Percentiles rank a stretch among this genome's conserved stretches.
Conservation (phyloP, 1,284 basidiomycete genomes). For the Filobasidium uniguttulatum region DNA sequence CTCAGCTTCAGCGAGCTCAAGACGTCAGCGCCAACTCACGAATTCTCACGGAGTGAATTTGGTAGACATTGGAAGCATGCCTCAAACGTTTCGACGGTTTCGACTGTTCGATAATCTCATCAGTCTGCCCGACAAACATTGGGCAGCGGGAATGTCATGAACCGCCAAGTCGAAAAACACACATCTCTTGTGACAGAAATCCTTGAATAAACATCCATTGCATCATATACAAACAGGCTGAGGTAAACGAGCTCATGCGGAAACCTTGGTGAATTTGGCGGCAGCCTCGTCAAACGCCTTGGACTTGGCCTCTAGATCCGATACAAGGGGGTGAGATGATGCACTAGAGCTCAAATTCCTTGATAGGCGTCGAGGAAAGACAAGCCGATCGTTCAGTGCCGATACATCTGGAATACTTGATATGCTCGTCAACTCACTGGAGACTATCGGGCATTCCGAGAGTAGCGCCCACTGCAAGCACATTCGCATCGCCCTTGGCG, state of each 20-base stretch:
- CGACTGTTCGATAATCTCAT: no score
- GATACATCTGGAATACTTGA: not conserved
- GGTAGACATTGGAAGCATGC: no score
- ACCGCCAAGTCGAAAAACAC: no score
- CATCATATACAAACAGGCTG: not conserved
- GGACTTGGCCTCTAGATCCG: slow-evolving; percentile 28
- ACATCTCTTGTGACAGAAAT: no score
- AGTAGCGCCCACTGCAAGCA: slow-evolving; percentile 56
- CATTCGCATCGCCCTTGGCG: slow-evolving; percentile 47
- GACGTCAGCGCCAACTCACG: no score
- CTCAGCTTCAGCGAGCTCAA: no score
- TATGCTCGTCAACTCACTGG: slow-evolving; percentile 43
- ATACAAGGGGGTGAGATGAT: slow-evolving; percentile 28
- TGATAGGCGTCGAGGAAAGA: not conserved
- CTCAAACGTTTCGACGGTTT: no score
- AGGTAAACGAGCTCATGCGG: slow-evolving; percentile 19
- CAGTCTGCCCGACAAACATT: no score
- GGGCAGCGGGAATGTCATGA: no score
- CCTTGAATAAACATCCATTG: no score
- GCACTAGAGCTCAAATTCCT: slow-evolving; percentile 25
- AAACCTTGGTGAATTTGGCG: slow-evolving; percentile 44
- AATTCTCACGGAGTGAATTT: no score
- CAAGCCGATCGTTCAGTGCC: not conserved
- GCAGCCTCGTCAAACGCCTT: slow-evolving; percentile 48
- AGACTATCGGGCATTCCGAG: slow-evolving; percentile 47